Evolutionary conservation across 1,139 yeast species (phyloP), one percentile per base, ranked within the genome.

Genomic region (Protomyces inundatus): DNA sequence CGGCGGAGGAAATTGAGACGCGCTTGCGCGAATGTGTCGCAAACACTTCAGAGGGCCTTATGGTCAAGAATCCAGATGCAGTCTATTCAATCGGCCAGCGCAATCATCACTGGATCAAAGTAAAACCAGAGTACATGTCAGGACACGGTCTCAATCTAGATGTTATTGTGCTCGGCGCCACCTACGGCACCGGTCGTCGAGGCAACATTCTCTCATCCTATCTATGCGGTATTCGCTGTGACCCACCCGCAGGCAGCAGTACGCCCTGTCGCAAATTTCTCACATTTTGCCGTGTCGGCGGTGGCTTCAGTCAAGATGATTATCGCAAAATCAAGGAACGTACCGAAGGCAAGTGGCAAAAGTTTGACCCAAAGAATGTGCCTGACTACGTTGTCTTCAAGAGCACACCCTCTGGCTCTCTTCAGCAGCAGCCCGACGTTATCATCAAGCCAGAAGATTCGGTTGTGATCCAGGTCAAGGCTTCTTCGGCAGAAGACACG

Each of bases 101-200:
- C 63, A 80, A 80, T 55, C 80, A 80, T 36, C 76, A 79, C 30
- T 91, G 98, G 97, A 77, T 89, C 35, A 93, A 93, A 71, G 82
- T 91, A 1, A 93, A 93, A 73, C 98, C 98, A 0, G 97, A 91
- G 69, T 91, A 90, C 72, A 77, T 90, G 66, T 87, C 85, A 66
- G 90, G 87, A 63, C 88, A 88, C 74, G 96, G 96, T 6, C 96
- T 90, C 68, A 88, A 88, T 70, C 77, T 91, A 68, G 98, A 93
- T 74, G 74, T 90, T 55, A 79, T 85, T 1, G 82, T 93, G 0
- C 84, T 91, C 66, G 98, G 97, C 0, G 86, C 86, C 63, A 84
- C 82, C 63, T 84, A 85, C 12, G 91, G 89, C 0, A 80, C 82
- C 37, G 93, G 93, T 60, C 67, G 67, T 7, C 69, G 77, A 4